phyloP scores from a whole-genome alignment of 179 eudicot species.

The Patellifolia procumbens region DNA sequence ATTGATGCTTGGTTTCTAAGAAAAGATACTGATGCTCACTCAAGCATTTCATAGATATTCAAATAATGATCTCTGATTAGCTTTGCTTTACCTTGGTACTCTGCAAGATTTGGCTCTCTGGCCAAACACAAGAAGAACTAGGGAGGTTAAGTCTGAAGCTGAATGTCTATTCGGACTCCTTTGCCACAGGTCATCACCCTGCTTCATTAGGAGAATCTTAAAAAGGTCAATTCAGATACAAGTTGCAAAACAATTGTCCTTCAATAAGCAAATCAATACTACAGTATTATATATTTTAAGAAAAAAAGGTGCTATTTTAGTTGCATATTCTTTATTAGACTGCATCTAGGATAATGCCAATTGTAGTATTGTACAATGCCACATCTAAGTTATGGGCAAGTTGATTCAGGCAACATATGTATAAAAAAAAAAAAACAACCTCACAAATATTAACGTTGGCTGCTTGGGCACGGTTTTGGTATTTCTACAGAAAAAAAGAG shows the following conservation, averaged over 20 bases:
- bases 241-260: background rate
- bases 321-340: constrained; percentile 11
- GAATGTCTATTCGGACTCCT: background rate
- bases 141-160: background rate
- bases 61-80: background rate
- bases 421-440: background rate
- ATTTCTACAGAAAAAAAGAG: background rate
- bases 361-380: background rate
- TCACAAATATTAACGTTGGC: too few relatives aligned
- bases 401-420: background rate
- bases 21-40: constrained; percentile 13
- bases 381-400: background rate
- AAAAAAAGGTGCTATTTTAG: background rate
- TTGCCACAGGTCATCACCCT: constrained; percentile 15
- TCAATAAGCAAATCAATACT: background rate
- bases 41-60: background rate
- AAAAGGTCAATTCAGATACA: constrained; percentile 4
- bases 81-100: background rate
- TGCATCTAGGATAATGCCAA: background rate
- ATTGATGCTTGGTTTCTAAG: constrained; percentile 18
- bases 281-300: background rate
- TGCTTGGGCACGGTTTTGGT: background rate
- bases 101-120: background rate
- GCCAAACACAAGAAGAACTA: background rate
- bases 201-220: constrained; percentile 3